Percentiles rank a stretch among this genome's conserved stretches.
Evolutionary conservation across 768 basidiomycete genomes (phyloP).

Genomic region (Tricholoma terreum): DNA sequence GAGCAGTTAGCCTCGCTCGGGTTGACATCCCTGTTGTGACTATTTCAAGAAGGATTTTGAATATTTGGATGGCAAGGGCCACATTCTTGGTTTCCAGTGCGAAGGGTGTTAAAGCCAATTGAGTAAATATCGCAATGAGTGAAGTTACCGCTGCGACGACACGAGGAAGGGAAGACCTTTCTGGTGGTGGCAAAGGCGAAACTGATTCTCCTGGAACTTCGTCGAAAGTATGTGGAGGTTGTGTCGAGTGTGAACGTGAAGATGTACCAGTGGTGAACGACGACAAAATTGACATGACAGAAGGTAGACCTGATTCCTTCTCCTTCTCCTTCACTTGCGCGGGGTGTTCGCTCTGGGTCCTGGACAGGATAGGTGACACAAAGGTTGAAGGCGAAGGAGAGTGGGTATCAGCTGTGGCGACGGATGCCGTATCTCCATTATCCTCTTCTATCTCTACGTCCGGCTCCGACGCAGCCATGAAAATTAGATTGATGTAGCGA

Average conservation of each 20-base stretch:
- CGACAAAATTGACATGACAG: constrained; percentile 62
- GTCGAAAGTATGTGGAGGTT: constrained; percentile 35
- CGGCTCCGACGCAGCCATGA: constrained; percentile 33
- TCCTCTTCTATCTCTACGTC: constrained; percentile 41
- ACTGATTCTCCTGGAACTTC: constrained; percentile 28
- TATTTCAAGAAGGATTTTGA: constrained; percentile 47
- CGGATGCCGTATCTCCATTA: constrained; percentile 38
- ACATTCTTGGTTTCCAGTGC: constrained; percentile 46
- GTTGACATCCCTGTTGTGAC: constrained; percentile 45
- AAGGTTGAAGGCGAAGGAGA: constrained; percentile 36
- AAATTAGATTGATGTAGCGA: constrained; percentile 40
- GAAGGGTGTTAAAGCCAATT: constrained; percentile 68
- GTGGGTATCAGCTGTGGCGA: constrained; percentile 37
- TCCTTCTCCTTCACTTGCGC: constrained; percentile 38
- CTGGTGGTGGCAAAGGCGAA: constrained; percentile 11
- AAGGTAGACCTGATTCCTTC: constrained; percentile 44
- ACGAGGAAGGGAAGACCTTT: constrained; percentile 34
- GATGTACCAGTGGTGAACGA: constrained; percentile 51
- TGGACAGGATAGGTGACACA: constrained; percentile 53
- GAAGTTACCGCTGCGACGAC: constrained; percentile 61
- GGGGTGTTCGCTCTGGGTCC: constrained; percentile 56
- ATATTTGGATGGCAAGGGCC: constrained; percentile 53
- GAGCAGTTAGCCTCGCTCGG: constrained; percentile 61
- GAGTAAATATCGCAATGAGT: constrained; percentile 63
- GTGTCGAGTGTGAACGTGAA: constrained; percentile 59